These are phyloP conservation scores for Fusarium liriodendri DNA, from an alignment of 2,329 filamentous ascomycete genomes.

Conservation along the genomic window DNA sequence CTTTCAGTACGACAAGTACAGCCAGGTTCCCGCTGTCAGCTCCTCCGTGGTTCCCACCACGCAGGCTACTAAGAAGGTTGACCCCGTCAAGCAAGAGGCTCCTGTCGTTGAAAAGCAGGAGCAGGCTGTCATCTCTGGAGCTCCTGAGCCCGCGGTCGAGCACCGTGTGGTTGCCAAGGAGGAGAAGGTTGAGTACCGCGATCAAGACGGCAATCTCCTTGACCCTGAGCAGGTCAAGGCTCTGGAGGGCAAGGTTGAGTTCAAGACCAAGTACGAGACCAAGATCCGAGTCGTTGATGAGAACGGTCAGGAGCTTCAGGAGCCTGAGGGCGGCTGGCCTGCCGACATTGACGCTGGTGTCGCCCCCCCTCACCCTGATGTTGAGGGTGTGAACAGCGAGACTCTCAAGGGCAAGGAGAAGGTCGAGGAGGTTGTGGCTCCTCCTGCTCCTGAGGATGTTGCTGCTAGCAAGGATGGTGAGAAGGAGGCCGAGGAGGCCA, in stretches of 20 bases:
- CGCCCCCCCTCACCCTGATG: constrained; percentile 70
- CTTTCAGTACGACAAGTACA: constrained; percentile 62
- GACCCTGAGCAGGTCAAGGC: constrained; percentile 84
- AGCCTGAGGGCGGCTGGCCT: constrained; percentile 54
- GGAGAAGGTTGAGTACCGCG: constrained; percentile 92
- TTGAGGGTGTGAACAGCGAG: constrained; percentile 70
- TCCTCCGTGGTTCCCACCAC: constrained; percentile 46
- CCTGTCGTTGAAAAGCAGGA: constrained; percentile 41
- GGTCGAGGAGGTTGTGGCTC: constrained; percentile 48
- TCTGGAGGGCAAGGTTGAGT: constrained; percentile 92
- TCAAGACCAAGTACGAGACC: constrained; percentile 97
- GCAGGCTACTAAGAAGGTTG: constrained; percentile 39
- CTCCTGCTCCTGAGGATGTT: constrained; percentile 49
- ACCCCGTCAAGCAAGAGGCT: constrained; percentile 39
- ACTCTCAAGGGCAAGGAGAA: constrained; percentile 59
- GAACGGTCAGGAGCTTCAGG: constrained; percentile 79
- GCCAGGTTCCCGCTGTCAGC: constrained; percentile 36
- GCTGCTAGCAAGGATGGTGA: constrained; percentile 68
- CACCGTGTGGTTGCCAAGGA: constrained; percentile 69
- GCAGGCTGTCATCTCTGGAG: constrained; percentile 57
- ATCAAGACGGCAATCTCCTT: constrained; percentile 91
- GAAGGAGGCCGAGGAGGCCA: constrained; percentile 65
- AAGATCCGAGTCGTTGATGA: constrained; percentile 85
- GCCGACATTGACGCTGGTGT: constrained; percentile 55
- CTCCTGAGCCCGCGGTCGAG: constrained; percentile 59